Evolutionary conservation across 2,329 filamentous ascomycete genomes (phyloP), one percentile per base, ranked within the genome.

Genomic region (Ophiostoma perfectum): DNA sequence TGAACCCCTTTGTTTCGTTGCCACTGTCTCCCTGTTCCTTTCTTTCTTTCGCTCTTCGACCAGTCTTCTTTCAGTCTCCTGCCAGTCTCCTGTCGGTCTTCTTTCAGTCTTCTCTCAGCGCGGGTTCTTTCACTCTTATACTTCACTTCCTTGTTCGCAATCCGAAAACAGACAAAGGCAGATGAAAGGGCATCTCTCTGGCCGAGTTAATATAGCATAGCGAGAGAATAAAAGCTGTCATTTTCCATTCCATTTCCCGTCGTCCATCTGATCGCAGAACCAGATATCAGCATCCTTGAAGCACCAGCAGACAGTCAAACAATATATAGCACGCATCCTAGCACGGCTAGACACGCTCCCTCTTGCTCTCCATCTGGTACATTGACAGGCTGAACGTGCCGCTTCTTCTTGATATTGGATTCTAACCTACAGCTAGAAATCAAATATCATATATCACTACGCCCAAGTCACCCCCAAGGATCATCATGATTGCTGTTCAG

Each of bases 401-500:
- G 36, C 38, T 41, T 39, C 49, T 42, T 4, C 4, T 62, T 39
- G 36, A 36, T 5, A 41, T 62, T 42, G 27, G 27, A 62, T 41
- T 62, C 58, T 62, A 62, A 62, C 58, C 38, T 2, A 27, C 18
- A n/a, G 45, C 60, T 49, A 66, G 44, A 27, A 27, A 27, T 2
- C 2, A 27, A 2, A 27, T 27, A 27, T 27, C 27, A 27, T 2
- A 60, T 39, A 66, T 11, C 49, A 14, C 12, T 12, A 1, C 44
- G 18, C 14, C 18, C 45, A 47, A 39, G 16, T 47, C 14, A 2
- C 8, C n/a, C 16, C 6, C 55, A 14, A 44, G 11, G 11, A 36
- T 12, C 12, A 63, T 4, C 9, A 71, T 71, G 69, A 71, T 72
- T 39, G 68, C 70, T 27, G 38, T 72, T 16, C 71, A 71, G 60